Conservation (phyloP, 129 eudicot genomes). For the Artemisia annua region DNA sequence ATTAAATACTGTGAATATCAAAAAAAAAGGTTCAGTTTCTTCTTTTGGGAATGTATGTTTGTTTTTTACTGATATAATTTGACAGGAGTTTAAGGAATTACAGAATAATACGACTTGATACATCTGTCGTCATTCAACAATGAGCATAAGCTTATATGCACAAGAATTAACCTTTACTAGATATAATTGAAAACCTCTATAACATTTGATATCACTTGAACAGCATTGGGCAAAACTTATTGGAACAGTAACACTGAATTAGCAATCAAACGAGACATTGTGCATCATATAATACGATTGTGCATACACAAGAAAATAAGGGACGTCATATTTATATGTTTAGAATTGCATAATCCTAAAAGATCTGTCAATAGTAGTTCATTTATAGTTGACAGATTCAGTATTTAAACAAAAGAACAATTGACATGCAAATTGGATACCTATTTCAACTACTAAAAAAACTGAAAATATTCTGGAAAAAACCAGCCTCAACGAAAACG, state of each 20-base stretch:
- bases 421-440: constrained; percentile 20
- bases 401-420: constrained; percentile 22
- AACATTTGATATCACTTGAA: background rate
- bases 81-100: no score
- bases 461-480: background rate
- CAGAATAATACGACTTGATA: no score
- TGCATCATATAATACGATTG: background rate
- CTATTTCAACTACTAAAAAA: constrained; percentile 30
- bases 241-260: background rate
- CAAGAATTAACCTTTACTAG: no score
- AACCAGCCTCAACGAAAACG: constrained; percentile 2
- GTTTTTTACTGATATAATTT: no score
- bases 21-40: no score
- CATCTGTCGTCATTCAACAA: no score
- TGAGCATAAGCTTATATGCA: background rate
- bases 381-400: constrained; percentile 21
- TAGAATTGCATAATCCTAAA: no score
- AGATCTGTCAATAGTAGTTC: no score
- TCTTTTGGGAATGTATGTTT: no score
- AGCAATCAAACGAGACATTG: background rate
- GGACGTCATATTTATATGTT: background rate
- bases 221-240: background rate
- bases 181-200: no score
- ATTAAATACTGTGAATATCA: no score
- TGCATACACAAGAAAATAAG: constrained; percentile 3